These are phyloP conservation scores for Arxiozyma slooffiae DNA, from an alignment of 1,139 yeast species.

Conservation along the genomic window DNA sequence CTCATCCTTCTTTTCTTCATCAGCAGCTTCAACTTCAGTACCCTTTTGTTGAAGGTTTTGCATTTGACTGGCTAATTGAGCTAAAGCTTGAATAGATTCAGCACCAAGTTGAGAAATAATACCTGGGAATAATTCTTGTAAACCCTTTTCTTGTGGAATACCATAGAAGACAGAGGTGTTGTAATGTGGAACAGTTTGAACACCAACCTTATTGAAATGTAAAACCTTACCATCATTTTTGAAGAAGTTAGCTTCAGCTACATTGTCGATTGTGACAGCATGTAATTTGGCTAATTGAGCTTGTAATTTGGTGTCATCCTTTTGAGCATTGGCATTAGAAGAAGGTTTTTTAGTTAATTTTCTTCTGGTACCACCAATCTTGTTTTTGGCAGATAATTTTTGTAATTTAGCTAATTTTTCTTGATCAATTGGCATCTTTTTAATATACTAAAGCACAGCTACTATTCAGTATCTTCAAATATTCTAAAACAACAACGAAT, in stretches of 20 bases:
- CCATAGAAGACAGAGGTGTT: constrained; percentile 96
- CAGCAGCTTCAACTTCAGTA: constrained; percentile 26
- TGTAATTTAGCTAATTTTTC: constrained; percentile 81
- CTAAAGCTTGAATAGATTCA: constrained; percentile 85
- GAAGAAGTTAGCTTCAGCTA: constrained; percentile 97
- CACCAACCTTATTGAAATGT: constrained; percentile 93
- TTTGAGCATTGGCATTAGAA: constrained; percentile 33
- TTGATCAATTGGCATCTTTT: constrained; percentile 72
- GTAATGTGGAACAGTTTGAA: constrained; percentile 84
- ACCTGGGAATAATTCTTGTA: constrained; percentile 89
- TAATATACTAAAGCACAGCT: neutral
- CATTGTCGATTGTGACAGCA: constrained; percentile 81
- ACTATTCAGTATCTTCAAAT: neutral
- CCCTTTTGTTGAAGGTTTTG: constrained; percentile 36
- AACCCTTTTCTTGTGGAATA: constrained; percentile 86
- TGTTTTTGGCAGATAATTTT: constrained; percentile 60
- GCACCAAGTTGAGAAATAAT: constrained; percentile 96
- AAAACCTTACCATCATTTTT: constrained; percentile 91
- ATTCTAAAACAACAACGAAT: too few species aligned
- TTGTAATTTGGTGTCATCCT: constrained; percentile 86
- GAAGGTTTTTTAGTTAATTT: constrained; percentile 54
- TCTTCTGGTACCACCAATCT: constrained; percentile 86
- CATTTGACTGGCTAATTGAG: constrained; percentile 83
- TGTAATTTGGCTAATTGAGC: constrained; percentile 83
- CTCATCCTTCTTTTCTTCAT: constrained; percentile 34